Base-by-base conservation (phyloP, 345 rosid genomes). In the Sonneratia caseolaris region DNA sequence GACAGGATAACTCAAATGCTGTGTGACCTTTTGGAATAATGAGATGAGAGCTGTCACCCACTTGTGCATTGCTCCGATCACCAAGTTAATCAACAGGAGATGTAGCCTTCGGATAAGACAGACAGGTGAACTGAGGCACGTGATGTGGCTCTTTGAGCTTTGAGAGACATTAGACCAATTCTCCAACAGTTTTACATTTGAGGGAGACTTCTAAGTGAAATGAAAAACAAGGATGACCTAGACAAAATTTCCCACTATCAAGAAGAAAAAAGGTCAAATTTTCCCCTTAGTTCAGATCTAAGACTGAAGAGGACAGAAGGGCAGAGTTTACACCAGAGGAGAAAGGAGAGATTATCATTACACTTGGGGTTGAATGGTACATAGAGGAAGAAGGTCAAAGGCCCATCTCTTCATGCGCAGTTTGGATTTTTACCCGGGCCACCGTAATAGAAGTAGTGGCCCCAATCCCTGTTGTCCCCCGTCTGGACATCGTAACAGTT, bases 391-490 rank as follows among this genome's bases (percentile, higher is more conserved):
- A 35, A 56, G 37, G 38, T 42, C 68, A n/a, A 47, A 18, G 55
- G 68, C 49, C 38, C 11, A 7, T 48, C 64, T 32, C 15, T 73
- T 84, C 77, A 93, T 37, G 81, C 83, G 81, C 97, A 95, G 51
- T 92, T 90, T 38, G 87, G 76, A 78, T 86, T 95, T 79, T 78
- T 92, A 73, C 97, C 98, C 64, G 98, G 97, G 64, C 99, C 98
- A 68, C 99, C 96, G 73, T 89, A 92, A 76, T 95, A 92, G 69
- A 95, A 92, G 91, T 82, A 92, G 82, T 92, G 99, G 40, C 99
- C 98, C 97, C 98, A 92, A 76, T 90, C 98, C 37, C 91, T 96
- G 71, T 90, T 95, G 71, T 72, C 85, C 66, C 96, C 98, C 0
- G 83, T 89, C 77, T 90, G 96, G 69, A 95, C 97, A 83, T 90